These are phyloP conservation scores for Colletotrichum salicis DNA, from an alignment of 2,329 filamentous ascomycete species.

Conservation along the genomic window DNA sequence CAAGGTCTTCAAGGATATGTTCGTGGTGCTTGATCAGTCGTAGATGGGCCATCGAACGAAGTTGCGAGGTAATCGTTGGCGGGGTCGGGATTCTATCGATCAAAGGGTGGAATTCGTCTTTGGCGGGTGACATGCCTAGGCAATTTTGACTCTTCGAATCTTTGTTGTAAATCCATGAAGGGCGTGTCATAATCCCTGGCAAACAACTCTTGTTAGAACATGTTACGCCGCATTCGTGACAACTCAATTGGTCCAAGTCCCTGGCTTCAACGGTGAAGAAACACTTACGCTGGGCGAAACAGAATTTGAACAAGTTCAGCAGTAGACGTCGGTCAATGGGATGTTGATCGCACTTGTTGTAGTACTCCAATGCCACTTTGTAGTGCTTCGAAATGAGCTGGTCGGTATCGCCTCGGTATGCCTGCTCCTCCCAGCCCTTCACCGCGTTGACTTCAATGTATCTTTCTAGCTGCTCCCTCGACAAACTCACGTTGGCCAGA, in stretches of 20 bases:
- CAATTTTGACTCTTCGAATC: slow-evolving; percentile 52
- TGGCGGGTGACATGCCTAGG: slow-evolving; percentile 40
- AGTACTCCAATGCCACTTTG: slow-evolving; percentile 37
- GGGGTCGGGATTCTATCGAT: slow-evolving; percentile 52
- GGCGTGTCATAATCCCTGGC: slow-evolving; percentile 45
- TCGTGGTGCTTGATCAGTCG: slow-evolving; percentile 46
- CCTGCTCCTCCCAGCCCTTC: slow-evolving; percentile 14
- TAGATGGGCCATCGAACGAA: slow-evolving; percentile 54
- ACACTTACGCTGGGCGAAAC: slow-evolving; percentile 60
- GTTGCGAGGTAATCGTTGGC: slow-evolving; percentile 57
- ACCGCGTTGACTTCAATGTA: slow-evolving; percentile 46
- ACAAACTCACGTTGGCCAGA: slow-evolving; percentile 49
- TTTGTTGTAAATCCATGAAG: slow-evolving; percentile 52
- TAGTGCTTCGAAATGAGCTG: slow-evolving; percentile 38
- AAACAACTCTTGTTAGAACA: slow-evolving; percentile 45
- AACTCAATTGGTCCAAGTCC: neutral
- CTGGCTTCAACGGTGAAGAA: neutral
- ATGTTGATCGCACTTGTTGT: slow-evolving; percentile 11
- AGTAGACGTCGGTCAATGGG: slow-evolving; percentile 49
- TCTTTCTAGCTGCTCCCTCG: slow-evolving; percentile 45
- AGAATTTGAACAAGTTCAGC: slow-evolving; percentile 53
- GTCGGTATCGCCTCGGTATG: slow-evolving; percentile 5
- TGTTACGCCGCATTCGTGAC: neutral
- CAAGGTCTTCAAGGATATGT: slow-evolving; percentile 48
- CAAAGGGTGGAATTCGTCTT: slow-evolving; percentile 51